Base-by-base conservation (phyloP, 2,329 filamentous ascomycete species). In the Cordyceps cateniannulata region DNA sequence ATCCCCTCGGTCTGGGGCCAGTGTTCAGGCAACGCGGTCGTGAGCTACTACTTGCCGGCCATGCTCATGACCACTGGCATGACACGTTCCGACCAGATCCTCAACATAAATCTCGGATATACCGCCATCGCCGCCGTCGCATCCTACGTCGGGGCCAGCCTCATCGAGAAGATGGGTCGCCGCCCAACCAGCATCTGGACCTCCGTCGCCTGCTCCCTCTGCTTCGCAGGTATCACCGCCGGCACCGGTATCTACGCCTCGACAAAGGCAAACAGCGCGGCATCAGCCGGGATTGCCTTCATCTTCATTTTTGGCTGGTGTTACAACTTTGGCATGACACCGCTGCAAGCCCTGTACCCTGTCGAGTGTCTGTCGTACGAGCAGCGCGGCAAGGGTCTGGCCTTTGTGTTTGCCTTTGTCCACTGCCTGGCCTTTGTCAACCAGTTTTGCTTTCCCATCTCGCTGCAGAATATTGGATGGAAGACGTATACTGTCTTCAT, bases 11-110 rank as follows among this genome's bases (percentile, higher is more conserved):
- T 50, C 47, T 79, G 81, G 47, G 75, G 76, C 2, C 78, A 82
- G 65, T 81, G 75, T 76, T 74, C 76, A 2, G 77, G 74, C 0
- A 75, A 67, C 62, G 65, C 63, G 7, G 61, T 73, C 5, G 68
- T 79, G 9, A 80, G 77, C 6, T 84, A 84, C 66, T 84, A 81
- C 68, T 74, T 83, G 1, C 64, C 65, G 2, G 69, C 79, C 50
- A 77, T 84, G 62, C 74, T 85, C 56, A 72, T 79, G 38, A 80
- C 77, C 1, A 81, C 80, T 25, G 82, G 82, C 14, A 75, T 80
- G 63, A 72, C 65, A 2, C 70, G 69, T 10, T 63, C 63, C 6
- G 70, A 73, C 48, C 67, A 68, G 1, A 74, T 81, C 64, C 73
- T 75, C 24, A 77, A 81, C 64, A 73, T 84, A 45, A 79, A 76